These are phyloP conservation scores for Cladosporium sp. DNA, from an alignment of 2,329 filamentous ascomycete species.

Conservation along the genomic window DNA sequence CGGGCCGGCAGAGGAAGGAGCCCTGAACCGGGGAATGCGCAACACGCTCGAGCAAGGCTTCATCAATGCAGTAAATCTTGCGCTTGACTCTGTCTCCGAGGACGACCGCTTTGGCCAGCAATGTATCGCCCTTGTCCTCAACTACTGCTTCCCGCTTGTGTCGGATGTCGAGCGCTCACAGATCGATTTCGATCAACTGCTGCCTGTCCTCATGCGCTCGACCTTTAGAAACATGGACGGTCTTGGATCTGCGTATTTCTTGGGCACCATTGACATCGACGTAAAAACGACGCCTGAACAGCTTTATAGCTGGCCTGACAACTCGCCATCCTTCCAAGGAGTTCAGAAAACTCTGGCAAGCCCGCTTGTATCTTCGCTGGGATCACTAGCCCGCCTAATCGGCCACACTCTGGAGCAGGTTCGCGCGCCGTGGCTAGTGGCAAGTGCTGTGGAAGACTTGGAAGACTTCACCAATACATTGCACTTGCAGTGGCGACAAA, in stretches of 20 bases:
- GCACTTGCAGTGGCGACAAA: slow-evolving; percentile 66
- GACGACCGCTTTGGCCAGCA: slow-evolving; percentile 44
- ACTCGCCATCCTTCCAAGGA: slow-evolving; percentile 54
- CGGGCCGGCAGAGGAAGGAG: slow-evolving; percentile 56
- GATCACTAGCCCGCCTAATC: slow-evolving; percentile 59
- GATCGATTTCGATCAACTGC: slow-evolving; percentile 60
- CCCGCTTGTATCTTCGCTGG: slow-evolving; percentile 61
- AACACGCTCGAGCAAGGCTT: slow-evolving; percentile 66
- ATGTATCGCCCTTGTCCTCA: slow-evolving; percentile 62
- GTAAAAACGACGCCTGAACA: slow-evolving; percentile 47
- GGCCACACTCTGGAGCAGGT: slow-evolving; percentile 58
- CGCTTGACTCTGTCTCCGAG: slow-evolving; percentile 53
- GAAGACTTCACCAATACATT: slow-evolving; percentile 61
- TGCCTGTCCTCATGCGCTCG: slow-evolving; percentile 63
- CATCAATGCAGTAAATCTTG: slow-evolving; percentile 69
- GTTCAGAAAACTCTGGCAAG: slow-evolving; percentile 54
- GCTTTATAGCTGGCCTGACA: slow-evolving; percentile 58
- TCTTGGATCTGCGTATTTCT: slow-evolving; percentile 68
- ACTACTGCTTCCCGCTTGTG: slow-evolving; percentile 68
- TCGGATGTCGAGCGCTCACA: slow-evolving; percentile 52
- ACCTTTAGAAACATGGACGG: slow-evolving; percentile 66
- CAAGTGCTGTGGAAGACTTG: slow-evolving; percentile 57
- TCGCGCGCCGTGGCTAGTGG: slow-evolving; percentile 43
- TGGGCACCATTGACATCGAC: slow-evolving; percentile 63
- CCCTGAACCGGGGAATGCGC: slow-evolving; percentile 58